phyloP scores from a whole-genome alignment of 177 flowering plant genomes.

The Vitis hybrid region DNA sequence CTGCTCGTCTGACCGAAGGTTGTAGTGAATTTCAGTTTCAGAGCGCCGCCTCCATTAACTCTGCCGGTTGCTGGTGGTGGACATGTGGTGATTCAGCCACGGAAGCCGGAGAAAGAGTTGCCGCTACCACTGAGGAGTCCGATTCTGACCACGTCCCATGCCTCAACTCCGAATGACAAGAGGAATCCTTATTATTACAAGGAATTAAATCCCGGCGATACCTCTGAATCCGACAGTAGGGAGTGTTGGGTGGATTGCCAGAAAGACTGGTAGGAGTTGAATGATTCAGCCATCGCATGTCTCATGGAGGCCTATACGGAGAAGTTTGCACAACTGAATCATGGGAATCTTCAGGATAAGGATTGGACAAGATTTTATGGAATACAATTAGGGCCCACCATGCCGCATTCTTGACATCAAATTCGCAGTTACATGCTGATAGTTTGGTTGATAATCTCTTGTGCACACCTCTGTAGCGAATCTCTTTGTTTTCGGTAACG shows the following conservation, averaged over 20 bases:
- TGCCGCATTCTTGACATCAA: no score
- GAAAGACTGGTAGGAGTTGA: slow-evolving; percentile 51
- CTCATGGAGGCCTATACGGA: slow-evolving; percentile 73
- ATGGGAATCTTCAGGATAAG: slow-evolving; percentile 84
- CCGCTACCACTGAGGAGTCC: background rate
- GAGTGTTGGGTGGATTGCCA: slow-evolving; percentile 22
- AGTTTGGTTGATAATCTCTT: background rate
- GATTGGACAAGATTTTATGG: slow-evolving; percentile 47
- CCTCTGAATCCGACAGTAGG: background rate
- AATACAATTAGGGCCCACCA: no score
- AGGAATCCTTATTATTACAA: slow-evolving; percentile 10
- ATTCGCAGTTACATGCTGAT: no score
- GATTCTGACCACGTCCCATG: background rate
- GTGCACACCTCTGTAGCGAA: slow-evolving; percentile 18
- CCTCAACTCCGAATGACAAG: background rate
- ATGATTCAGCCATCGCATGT: slow-evolving; percentile 43
- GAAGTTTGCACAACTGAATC: slow-evolving; percentile 71
- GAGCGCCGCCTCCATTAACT: slow-evolving; percentile 18
- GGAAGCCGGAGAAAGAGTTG: slow-evolving; percentile 32
- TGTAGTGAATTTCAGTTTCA: slow-evolving; percentile 12
- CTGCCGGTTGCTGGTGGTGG: slow-evolving; percentile 43
- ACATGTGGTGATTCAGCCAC: slow-evolving; percentile 29
- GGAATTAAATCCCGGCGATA: background rate
- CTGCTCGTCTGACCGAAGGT: slow-evolving; percentile 11
- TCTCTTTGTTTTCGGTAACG: slow-evolving; percentile 4